phyloP scores from a whole-genome alignment of 2,329 filamentous ascomycete genomes.

The Fusarium tjaetaba region DNA sequence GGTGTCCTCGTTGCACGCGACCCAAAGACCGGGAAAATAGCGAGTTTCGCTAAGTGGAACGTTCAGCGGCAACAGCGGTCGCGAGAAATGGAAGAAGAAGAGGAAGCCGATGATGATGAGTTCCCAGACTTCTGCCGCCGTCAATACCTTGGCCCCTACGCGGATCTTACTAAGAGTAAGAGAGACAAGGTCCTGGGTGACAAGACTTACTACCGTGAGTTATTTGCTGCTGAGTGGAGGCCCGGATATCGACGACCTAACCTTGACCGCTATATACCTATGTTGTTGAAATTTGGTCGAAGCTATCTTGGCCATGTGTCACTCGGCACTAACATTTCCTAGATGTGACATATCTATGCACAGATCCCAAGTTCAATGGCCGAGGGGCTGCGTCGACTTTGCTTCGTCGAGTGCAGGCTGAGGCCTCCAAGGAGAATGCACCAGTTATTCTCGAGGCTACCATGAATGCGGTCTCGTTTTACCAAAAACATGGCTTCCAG shows the following conservation, averaged over 20 bases:
- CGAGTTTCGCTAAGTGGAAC: slow-evolving; percentile 52
- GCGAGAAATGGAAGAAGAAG: slow-evolving; percentile 20
- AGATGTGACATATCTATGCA: slow-evolving; percentile 55
- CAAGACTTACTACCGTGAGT: slow-evolving; percentile 52
- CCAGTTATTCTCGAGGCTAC: slow-evolving; percentile 53
- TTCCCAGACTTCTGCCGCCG: slow-evolving; percentile 45
- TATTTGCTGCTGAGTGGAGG: background rate
- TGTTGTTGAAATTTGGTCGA: background rate
- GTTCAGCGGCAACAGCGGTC: slow-evolving; percentile 37
- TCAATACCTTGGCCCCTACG: slow-evolving; percentile 50
- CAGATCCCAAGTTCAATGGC: slow-evolving; percentile 48
- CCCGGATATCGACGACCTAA: background rate
- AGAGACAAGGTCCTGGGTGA: slow-evolving; percentile 46
- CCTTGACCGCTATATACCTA: background rate
- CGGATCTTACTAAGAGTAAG: slow-evolving; percentile 44
- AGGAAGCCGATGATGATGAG: slow-evolving; percentile 35
- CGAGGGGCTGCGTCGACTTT: slow-evolving; percentile 50
- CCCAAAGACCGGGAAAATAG: slow-evolving; percentile 42
- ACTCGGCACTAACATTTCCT: slow-evolving; percentile 21
- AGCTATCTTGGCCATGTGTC: background rate
- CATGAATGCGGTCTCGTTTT: slow-evolving; percentile 51
- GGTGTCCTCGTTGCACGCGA: slow-evolving; percentile 50
- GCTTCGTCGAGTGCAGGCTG: slow-evolving; percentile 46
- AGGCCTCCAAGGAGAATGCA: slow-evolving; percentile 46
- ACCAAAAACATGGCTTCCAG: slow-evolving; percentile 51